A percentile compares a stretch with the other conserved stretches of the same genome.
Conservation (phyloP, 2,329 filamentous ascomycete species). For the Zymoseptoria brevis region DNA sequence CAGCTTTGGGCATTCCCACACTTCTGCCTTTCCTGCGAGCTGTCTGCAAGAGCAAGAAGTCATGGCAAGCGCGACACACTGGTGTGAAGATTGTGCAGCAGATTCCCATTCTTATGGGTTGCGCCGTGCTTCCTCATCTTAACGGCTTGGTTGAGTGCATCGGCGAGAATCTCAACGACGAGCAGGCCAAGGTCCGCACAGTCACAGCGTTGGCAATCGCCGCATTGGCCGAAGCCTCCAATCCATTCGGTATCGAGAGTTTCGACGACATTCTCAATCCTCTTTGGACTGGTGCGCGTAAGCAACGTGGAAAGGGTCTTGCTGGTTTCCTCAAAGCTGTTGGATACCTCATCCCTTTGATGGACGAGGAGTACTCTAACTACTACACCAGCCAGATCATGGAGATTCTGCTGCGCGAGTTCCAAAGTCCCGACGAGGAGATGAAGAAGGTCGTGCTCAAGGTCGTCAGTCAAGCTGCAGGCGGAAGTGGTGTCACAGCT, state of each 20-base stretch:
- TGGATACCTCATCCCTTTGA: constrained; percentile 94
- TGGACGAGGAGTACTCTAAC: constrained; percentile 99
- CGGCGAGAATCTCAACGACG: constrained; percentile 88
- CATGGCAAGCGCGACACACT: constrained; percentile 95
- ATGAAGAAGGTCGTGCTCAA: constrained; percentile 99
- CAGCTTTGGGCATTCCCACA: constrained; percentile 89
- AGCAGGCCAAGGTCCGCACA: constrained; percentile 95
- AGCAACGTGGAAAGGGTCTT: constrained; percentile 91
- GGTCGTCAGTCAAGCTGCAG: constrained; percentile 90
- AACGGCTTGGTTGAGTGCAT: constrained; percentile 97
- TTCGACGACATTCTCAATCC: constrained; percentile 97
- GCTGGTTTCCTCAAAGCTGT: constrained; percentile 96
- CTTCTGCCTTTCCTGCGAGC: constrained; percentile 90
- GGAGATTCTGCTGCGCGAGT: constrained; percentile 94
- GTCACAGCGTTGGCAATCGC: constrained; percentile 93
- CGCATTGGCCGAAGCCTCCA: constrained; percentile 88
- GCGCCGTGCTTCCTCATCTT: constrained; percentile 86
- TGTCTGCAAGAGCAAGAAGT: constrained; percentile 96
- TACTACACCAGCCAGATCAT: constrained; percentile 99
- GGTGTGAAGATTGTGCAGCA: constrained; percentile 99
- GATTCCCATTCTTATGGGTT: constrained; percentile 97
- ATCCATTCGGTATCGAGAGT: constrained; percentile 97
- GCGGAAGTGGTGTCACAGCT: constrained; percentile 88
- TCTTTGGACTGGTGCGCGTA: constrained; percentile 90
- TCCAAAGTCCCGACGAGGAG: constrained; percentile 93